Conservation (phyloP, 371 early-diverging fungal species). For the Rhizopus arrhizus region DNA sequence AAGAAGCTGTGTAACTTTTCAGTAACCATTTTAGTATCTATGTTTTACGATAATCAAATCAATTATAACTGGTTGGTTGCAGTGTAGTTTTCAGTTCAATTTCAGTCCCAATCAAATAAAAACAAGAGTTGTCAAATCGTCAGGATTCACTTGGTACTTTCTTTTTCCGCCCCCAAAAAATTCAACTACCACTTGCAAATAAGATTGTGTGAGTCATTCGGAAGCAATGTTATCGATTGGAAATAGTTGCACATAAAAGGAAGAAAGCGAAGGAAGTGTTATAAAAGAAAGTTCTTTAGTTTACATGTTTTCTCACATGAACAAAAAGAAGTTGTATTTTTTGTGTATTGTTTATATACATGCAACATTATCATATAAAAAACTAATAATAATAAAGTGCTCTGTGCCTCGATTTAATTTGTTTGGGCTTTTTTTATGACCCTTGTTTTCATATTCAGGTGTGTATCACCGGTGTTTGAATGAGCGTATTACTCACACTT, state of each 20-base stretch:
- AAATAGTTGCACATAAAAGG: not conserved
- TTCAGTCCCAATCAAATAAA: not conserved
- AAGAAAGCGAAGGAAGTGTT: not conserved
- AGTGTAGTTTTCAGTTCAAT: not conserved
- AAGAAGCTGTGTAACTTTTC: not conserved
- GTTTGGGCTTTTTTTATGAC: conserved; percentile 4
- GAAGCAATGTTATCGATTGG: not conserved
- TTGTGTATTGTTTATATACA: no score
- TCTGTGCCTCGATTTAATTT: not conserved
- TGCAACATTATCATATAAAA: not conserved
- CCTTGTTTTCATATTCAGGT: conserved; percentile 9
- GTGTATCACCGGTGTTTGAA: conserved; percentile 3
- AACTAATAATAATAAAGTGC: not conserved
- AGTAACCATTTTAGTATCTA: not conserved
- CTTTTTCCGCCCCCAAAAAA: not conserved
- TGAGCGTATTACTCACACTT: conserved; percentile 3
- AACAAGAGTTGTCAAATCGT: not conserved
- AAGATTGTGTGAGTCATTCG: conserved; percentile 1
- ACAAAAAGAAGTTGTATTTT: not conserved
- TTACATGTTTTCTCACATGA: not conserved
- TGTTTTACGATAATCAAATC: not conserved
- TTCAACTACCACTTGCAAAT: not conserved
- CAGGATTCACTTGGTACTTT: not conserved
- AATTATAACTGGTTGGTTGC: not conserved
- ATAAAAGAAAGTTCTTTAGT: not conserved